A percentile compares a stretch with the other conserved stretches of the same genome.
Conservation (phyloP, 2,329 filamentous ascomycete species). For the Phaeosphaeriaceae sp. region DNA sequence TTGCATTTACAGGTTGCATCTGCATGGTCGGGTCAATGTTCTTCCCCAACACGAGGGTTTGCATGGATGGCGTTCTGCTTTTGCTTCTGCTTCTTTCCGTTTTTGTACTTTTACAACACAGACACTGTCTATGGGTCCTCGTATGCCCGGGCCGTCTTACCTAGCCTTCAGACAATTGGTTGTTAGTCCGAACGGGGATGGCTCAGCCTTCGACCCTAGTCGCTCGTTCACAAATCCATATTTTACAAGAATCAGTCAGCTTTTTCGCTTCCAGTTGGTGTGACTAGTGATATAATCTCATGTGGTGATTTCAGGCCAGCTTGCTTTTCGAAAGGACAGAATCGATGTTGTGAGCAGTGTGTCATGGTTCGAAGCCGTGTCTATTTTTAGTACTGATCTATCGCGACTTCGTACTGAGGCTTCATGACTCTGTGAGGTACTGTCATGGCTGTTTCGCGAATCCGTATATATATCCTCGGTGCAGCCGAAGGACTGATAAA, state of each 20-base stretch:
- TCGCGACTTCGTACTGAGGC: constrained; percentile 8
- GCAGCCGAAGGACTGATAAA: too few relatives aligned
- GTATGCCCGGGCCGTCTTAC: neutral
- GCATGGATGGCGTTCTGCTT: constrained; percentile 1
- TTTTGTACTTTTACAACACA: neutral
- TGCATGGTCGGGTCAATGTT: neutral
- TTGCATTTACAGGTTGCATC: neutral
- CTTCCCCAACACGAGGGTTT: constrained; percentile 1
- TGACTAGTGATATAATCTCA: neutral
- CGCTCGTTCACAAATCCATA: neutral
- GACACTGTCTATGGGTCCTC: neutral
- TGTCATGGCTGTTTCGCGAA: too few relatives aligned
- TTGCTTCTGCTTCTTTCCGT: neutral
- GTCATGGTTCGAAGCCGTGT: neutral
- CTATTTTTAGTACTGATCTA: constrained; percentile 21
- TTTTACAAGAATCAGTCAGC: neutral
- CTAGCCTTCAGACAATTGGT: neutral
- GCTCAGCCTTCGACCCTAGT: neutral
- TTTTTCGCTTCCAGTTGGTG: neutral
- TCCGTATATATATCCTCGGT: too few relatives aligned
- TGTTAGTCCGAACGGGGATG: too few relatives aligned
- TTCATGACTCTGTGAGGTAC: neutral
- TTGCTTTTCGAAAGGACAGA: too few relatives aligned
- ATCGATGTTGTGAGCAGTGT: neutral
- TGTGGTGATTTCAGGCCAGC: neutral